Base-by-base conservation (phyloP, 768 basidiomycete genomes). In the Auricularia sp. region DNA sequence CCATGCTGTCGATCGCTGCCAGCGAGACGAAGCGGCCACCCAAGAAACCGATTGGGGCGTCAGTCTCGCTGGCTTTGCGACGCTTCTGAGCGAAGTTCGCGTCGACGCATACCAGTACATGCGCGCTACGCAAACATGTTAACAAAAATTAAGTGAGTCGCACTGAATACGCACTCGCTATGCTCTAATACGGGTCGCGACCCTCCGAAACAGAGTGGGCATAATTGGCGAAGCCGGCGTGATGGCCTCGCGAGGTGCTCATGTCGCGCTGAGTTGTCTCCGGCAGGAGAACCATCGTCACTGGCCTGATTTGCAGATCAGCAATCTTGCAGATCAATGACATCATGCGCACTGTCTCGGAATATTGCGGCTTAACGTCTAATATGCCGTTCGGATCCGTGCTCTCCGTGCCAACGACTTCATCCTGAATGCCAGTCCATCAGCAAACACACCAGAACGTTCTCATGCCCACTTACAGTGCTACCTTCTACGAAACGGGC, bases 41-140 rank as follows among this genome's bases (percentile, higher is more conserved):
- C 16, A 10, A 23, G 56, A 34, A 62, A 14, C 33, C 34, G 11
- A 23, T 6, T 6, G 34, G 8, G 4, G 61, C 23, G 12, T 61
- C 43, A 6, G 18, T 44, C 4, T 44, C n/a, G 6, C 33, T 44
- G 33, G 39, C 39, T 14, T 23, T 33, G 18, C 60, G 36, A 11
- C 64, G 61, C 16, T 58, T 56, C 36, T 65, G 64, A 16, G 39
- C 33, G 43, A 65, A 65, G 60, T 62, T 61, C 6, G 58, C 64
- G 33, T 65, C 64, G 33, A 65, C 39, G 11, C 60, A 61, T 33
- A 65, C 56, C 11, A 65, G 10, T 3, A 62, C 61, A 51, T 65
- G 23, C 12, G 47, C 36, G 42, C 60, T 59, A 44, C 5, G 34
- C 10, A 33, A 16, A 54, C 33, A 42, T 12, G 23, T 11, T 7